phyloP scores from a whole-genome alignment of 495 filamentous ascomycete species.

The Penicillium coprophilum region DNA sequence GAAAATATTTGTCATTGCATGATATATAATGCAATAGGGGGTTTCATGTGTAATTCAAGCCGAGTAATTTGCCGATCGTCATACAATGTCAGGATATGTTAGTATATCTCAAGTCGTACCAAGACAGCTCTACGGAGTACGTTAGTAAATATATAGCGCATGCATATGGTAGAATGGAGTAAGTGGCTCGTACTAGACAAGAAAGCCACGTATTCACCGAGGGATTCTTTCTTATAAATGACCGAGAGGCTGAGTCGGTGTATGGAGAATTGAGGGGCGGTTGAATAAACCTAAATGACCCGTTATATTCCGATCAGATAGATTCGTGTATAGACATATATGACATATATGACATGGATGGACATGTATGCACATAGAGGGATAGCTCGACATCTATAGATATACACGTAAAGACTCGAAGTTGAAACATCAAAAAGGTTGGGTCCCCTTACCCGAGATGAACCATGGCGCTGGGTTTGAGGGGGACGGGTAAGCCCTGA shows the following conservation, averaged over 20 bases:
- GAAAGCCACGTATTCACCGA: neutral
- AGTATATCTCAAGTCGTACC: neutral
- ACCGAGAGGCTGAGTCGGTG: neutral
- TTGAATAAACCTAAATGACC: too few relatives aligned
- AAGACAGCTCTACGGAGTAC: neutral
- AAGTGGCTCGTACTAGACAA: neutral
- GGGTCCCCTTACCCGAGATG: conserved; percentile 34
- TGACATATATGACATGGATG: too few relatives aligned
- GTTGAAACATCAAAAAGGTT: neutral
- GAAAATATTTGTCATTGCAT: neutral
- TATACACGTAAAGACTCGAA: too few relatives aligned
- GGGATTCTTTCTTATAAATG: too few relatives aligned
- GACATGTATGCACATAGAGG: too few relatives aligned
- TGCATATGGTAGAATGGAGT: neutral
- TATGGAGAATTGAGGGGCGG: neutral
- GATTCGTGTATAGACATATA: too few relatives aligned
- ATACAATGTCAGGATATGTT: neutral
- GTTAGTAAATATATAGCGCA: neutral
- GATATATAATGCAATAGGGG: neutral
- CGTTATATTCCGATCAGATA: too few relatives aligned
- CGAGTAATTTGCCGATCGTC: neutral
- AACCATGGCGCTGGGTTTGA: conserved; percentile 48
- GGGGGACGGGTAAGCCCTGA: conserved; percentile 18
- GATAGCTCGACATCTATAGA: too few relatives aligned
- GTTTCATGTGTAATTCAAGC: neutral